These are phyloP conservation scores for Fraxinus nigra DNA, from an alignment of 305 asterid species.

Conservation along the genomic window DNA sequence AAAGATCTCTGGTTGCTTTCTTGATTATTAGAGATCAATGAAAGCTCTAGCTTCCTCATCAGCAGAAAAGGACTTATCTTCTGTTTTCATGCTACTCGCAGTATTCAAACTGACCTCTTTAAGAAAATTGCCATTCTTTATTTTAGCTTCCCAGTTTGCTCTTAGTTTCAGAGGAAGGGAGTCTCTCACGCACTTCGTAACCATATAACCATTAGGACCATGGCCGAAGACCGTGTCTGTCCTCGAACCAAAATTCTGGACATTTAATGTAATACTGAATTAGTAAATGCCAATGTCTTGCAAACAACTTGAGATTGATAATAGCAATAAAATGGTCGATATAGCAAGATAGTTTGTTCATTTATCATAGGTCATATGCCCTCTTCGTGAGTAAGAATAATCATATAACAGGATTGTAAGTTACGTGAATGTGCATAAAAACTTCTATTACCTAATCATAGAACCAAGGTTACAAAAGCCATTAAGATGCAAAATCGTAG, in stretches of 20 bases:
- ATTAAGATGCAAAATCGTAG: not conserved
- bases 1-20: constrained; percentile 44
- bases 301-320: not conserved
- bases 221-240: not conserved
- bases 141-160: not conserved
- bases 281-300: not conserved
- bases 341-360: not conserved
- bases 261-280: not conserved
- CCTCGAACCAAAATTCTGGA: not conserved
- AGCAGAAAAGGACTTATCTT: constrained; percentile 16
- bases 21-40: constrained; percentile 51
- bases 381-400: not conserved
- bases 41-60: constrained; percentile 52
- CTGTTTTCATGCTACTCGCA: not conserved
- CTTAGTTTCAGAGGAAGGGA: not conserved
- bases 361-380: not conserved
- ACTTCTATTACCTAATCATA: not conserved
- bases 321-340: not conserved
- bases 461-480: not conserved
- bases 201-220: not conserved
- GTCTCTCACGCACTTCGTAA: not conserved
- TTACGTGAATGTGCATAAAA: not conserved
- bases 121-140: not conserved
- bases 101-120: not conserved
- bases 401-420: not conserved